These are phyloP conservation scores for Citrullus colocynthis DNA, from an alignment of 306 rosid species.

Conservation along the genomic window DNA sequence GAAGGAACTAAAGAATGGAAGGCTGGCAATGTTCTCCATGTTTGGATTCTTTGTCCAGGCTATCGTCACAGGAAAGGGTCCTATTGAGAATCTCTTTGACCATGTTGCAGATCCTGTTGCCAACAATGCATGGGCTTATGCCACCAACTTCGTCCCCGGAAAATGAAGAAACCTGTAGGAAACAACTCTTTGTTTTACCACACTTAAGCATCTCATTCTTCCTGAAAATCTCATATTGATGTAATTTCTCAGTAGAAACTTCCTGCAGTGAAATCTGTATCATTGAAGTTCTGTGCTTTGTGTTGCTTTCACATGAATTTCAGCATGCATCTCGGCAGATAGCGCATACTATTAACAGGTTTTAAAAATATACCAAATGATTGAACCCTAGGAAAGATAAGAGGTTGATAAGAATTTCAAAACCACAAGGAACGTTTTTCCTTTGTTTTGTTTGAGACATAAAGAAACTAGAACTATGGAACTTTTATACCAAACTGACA, in stretches of 20 bases:
- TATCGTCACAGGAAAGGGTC: conserved; percentile 89
- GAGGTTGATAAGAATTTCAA: not conserved
- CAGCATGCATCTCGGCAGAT: not conserved
- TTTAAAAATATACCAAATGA: not conserved
- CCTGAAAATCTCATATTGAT: conserved; percentile 21
- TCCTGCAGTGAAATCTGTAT: conserved; percentile 24
- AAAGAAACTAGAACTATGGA: not conserved
- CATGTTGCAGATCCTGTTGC: conserved; percentile 83
- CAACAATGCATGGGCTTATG: conserved; percentile 91
- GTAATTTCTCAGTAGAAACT: conserved; percentile 26
- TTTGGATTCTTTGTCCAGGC: conserved; percentile 96
- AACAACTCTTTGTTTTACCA: conserved; percentile 10
- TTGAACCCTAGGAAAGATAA: not conserved
- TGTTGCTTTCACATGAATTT: not conserved
- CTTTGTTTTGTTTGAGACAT: not conserved
- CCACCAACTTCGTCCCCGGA: conserved; percentile 91
- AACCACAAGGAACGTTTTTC: not conserved
- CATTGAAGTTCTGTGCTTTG: conserved; percentile 20
- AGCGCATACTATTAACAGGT: not conserved
- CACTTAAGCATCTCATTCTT: conserved; percentile 17
- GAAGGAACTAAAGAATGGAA: conserved; percentile 73
- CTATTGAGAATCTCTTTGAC: conserved; percentile 69
- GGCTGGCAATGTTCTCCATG: conserved; percentile 89
- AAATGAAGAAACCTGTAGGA: conserved; percentile 34
- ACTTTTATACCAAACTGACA: not conserved